Evolutionary conservation across 306 rosid genomes (phyloP).

Genomic region (Vigna hirtella): DNA sequence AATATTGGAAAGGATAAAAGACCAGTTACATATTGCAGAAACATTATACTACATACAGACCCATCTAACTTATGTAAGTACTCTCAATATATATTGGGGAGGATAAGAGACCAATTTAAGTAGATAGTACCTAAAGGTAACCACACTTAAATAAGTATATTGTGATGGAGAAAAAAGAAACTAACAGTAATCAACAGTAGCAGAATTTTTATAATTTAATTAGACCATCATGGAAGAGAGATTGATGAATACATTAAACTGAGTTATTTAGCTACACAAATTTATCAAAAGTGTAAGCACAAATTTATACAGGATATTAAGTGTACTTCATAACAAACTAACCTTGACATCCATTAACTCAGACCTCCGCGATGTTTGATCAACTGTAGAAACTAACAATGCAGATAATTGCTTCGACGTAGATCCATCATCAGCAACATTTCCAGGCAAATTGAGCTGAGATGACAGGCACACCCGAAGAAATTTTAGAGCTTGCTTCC

Average conservation of each 20-base stretch:
- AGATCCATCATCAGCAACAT: constrained; percentile 74
- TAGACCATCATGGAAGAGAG: constrained; percentile 22
- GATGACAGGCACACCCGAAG: constrained; percentile 92
- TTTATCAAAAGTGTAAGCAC: constrained; percentile 1
- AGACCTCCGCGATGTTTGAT: constrained; percentile 74
- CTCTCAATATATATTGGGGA: no score
- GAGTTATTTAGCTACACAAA: constrained; percentile 11
- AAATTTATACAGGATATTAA: constrained; percentile 7
- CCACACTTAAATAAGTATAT: constrained; percentile 22
- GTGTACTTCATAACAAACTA: constrained; percentile 40
- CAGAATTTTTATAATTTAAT: constrained; percentile 30
- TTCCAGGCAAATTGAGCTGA: constrained; percentile 97
- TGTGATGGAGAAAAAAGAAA: constrained; percentile 24
- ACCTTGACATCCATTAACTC: constrained; percentile 88
- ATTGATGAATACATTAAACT: constrained; percentile 17
- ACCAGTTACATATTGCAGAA: neutral
- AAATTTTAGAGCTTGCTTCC: constrained; percentile 89
- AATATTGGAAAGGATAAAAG: constrained; percentile 16
- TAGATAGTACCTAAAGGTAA: constrained; percentile 10
- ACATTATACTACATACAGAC: no score
- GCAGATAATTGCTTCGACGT: constrained; percentile 79
- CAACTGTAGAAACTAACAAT: constrained; percentile 72
- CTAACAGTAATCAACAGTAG: neutral
- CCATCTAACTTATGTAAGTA: no score
- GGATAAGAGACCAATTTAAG: neutral